Evolutionary conservation across 441 rosid species (phyloP).

Genomic region (Melastoma candidum): DNA sequence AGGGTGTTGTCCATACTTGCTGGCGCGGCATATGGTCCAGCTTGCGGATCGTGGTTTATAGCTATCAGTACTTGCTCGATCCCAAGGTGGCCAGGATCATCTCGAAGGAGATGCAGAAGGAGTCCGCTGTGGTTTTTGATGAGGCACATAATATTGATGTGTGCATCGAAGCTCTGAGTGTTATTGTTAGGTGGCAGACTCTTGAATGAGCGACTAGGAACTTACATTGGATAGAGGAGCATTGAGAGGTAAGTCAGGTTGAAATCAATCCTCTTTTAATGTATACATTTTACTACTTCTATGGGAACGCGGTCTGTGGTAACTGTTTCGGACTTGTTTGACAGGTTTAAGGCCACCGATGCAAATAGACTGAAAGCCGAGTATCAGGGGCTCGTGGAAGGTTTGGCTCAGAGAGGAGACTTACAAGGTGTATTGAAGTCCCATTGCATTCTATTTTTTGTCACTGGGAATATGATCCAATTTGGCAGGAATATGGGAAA

Average conservation of each 20-base stretch:
- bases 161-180: constrained; percentile 96
- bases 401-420: constrained; percentile 83
- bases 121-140: constrained; percentile 90
- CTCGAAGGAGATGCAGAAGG: constrained; percentile 92
- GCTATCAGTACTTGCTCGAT: constrained; percentile 91
- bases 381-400: constrained; percentile 83
- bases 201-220: constrained; percentile 92
- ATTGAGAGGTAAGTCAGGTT: constrained; percentile 50
- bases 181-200: constrained; percentile 78
- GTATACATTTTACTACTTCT: constrained; percentile 9
- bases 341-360: constrained; percentile 95
- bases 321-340: constrained; percentile 21
- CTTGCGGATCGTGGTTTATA: constrained; percentile 83
- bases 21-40: constrained; percentile 93
- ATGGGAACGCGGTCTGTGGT: no score
- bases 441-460: constrained; percentile 8
- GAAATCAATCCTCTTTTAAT: no score
- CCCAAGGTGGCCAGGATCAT: constrained; percentile 95
- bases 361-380: constrained; percentile 84
- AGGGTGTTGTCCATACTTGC: constrained; percentile 90
- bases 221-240: constrained; percentile 53
- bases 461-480: no score
- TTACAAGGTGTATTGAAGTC: constrained; percentile 34
- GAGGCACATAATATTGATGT: constrained; percentile 98
- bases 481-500: no score